A percentile compares a stretch with the other conserved stretches of the same genome.
Conservation (phyloP, 2,329 filamentous ascomycete species). For the Colletotrichum limetticola region DNA sequence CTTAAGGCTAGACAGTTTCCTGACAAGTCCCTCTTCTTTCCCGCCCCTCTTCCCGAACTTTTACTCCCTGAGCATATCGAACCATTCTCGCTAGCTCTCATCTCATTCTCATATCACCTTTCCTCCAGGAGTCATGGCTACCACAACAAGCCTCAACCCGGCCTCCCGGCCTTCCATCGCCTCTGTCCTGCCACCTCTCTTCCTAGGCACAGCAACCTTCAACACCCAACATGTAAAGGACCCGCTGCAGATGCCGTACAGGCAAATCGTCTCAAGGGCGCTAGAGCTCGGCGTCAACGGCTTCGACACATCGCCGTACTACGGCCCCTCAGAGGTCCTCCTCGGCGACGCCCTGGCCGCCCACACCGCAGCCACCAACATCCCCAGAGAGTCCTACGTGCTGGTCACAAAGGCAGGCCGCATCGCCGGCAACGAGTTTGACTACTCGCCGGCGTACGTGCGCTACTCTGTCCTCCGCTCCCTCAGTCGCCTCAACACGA, state of each 20-base stretch:
- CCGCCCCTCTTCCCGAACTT: neutral
- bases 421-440: constrained; percentile 28
- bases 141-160: constrained; percentile 18
- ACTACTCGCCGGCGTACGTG: constrained; percentile 31
- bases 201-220: constrained; percentile 91
- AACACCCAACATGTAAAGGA: constrained; percentile 80
- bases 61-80: neutral
- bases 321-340: constrained; percentile 31
- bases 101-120: neutral
- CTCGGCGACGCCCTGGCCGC: constrained; percentile 53
- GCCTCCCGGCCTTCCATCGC: constrained; percentile 18
- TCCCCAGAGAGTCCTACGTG: constrained; percentile 43
- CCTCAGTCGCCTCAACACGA: constrained; percentile 70
- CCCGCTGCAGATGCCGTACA: constrained; percentile 32
- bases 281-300: constrained; percentile 30
- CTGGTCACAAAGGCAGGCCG: constrained; percentile 31
- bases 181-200: constrained; percentile 76
- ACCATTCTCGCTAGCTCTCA: neutral
- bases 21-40: neutral
- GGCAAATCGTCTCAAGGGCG: constrained; percentile 28
- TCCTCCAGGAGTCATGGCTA: constrained; percentile 4
- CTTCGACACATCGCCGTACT: constrained; percentile 35
- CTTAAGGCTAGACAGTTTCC: neutral
- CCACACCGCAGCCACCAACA: constrained; percentile 65
- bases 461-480: constrained; percentile 73